Base-by-base conservation (phyloP, 2,329 filamentous ascomycete species). In the Penicillium sp. region DNA sequence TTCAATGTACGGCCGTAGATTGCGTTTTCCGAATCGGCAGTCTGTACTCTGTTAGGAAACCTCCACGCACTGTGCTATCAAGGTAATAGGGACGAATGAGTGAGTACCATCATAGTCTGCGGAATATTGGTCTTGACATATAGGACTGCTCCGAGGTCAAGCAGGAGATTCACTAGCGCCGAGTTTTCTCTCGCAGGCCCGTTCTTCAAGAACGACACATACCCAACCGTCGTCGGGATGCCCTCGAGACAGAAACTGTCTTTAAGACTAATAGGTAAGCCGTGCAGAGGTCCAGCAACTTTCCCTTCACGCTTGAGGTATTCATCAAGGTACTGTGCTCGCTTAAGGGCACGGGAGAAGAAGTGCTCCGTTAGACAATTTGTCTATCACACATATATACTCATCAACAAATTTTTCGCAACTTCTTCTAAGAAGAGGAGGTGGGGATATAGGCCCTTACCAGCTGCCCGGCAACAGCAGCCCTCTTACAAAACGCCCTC, bases 51-150 rank as follows among this genome's bases (percentile, higher is more conserved):
- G 19, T 48, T 8, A 48, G 46, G 9, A 23, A 26, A 26, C 7
- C 21, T 23, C 46, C 45, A 48, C 30, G 45, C 30, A 13, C 15
- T 15, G 35, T 48, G 38, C 15, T 38, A 19, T 30, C 19, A 7
- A 38, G n/a, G 19, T 29, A 46, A 23, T 21, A 45, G 30, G 38
- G 41, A 31, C 38, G 23, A 45, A 46, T 19, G 8, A 15, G 45
- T 2, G 41, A 23, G 17, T 50, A 57, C 55, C 70, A 72, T 70
- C 66, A 73, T 64, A 0, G 83, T 84, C 64, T 86, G 84, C 1
- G 89, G 88, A 2, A 91, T 80, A 67, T 90, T 91, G 0, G 89
- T 91, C 75, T 91, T 91, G 64, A 85, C 84, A 64, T 90, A 89
- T 5, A 88, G 75, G 0, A 91, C 82, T 0, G 88, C 88, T 0